phyloP scores from a whole-genome alignment of 768 basidiomycete genomes.

The Strobilomyces dryophilus region DNA sequence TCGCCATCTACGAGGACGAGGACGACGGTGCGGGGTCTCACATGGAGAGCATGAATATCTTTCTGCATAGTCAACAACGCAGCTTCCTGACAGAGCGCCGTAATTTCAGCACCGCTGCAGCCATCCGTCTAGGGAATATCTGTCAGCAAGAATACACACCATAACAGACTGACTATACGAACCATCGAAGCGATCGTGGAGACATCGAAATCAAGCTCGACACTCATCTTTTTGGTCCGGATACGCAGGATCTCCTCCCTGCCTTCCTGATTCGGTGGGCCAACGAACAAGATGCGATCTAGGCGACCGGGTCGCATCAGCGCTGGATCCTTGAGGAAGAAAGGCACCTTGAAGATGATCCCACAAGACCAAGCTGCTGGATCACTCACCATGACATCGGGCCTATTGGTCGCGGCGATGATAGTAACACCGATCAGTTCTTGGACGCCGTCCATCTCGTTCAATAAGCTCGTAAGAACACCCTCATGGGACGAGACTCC shows the following conservation, averaged over 20 bases:
- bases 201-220: conserved; percentile 67
- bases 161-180: conserved; percentile 1
- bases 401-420: conserved; percentile 93
- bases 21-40: conserved; percentile 35
- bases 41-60: conserved; percentile 72
- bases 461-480: conserved; percentile 87
- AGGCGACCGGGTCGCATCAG: conserved; percentile 92
- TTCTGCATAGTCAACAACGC: conserved; percentile 89
- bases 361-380: neutral
- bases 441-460: conserved; percentile 99
- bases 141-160: conserved; percentile 3
- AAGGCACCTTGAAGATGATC: neutral
- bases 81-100: conserved; percentile 92
- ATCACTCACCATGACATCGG: conserved; percentile 75
- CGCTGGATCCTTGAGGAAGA: conserved; percentile 71
- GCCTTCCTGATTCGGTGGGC: conserved; percentile 78
- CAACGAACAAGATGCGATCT: conserved; percentile 92
- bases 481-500: conserved; percentile 69
- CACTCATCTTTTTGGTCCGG: conserved; percentile 72
- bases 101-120: conserved; percentile 94
- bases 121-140: conserved; percentile 67
- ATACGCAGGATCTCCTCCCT: conserved; percentile 85
- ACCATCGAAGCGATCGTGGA: conserved; percentile 68
- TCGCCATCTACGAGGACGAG: neutral
- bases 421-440: conserved; percentile 93